These are phyloP conservation scores for Rhipidocladum racemiflorum DNA, from an alignment of 176 grass and related monocot species.

Conservation along the genomic window DNA sequence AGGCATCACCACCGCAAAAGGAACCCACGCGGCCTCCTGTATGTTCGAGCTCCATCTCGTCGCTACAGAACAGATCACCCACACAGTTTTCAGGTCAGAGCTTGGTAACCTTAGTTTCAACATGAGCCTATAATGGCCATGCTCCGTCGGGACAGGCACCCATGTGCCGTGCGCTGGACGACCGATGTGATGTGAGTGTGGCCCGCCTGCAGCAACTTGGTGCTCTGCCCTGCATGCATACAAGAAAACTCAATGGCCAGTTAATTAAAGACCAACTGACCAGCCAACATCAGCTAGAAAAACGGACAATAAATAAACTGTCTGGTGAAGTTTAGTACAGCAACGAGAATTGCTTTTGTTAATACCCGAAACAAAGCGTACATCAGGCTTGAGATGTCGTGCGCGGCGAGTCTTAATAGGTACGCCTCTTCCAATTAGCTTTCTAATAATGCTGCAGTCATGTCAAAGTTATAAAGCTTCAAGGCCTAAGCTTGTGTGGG, in stretches of 20 bases:
- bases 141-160: slow-evolving; percentile 11
- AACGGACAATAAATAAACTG: not conserved
- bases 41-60: slow-evolving; percentile 16
- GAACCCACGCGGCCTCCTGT: slow-evolving; percentile 35
- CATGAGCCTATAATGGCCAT: slow-evolving; percentile 23
- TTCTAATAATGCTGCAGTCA: not conserved
- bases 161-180: slow-evolving; percentile 19
- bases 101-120: slow-evolving; percentile 31
- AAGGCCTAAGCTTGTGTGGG: not conserved
- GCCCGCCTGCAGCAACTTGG: slow-evolving; percentile 9
- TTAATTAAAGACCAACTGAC: slow-evolving; percentile 8
- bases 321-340: not conserved
- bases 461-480: not conserved
- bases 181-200: slow-evolving; percentile 16
- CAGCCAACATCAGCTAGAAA: not conserved
- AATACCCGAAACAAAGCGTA: slow-evolving; percentile 15
- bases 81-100: slow-evolving; percentile 34
- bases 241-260: not conserved
- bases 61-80: slow-evolving; percentile 17
- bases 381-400: not conserved
- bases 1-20: slow-evolving; percentile 27
- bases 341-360: not conserved
- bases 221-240: slow-evolving; percentile 21
- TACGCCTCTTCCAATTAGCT: not conserved
- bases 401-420: not conserved